Evolutionary conservation across 192 early-diverging fungal species (phyloP), one percentile per base, ranked within the genome.

Genomic region (Linnemannia zychae): DNA sequence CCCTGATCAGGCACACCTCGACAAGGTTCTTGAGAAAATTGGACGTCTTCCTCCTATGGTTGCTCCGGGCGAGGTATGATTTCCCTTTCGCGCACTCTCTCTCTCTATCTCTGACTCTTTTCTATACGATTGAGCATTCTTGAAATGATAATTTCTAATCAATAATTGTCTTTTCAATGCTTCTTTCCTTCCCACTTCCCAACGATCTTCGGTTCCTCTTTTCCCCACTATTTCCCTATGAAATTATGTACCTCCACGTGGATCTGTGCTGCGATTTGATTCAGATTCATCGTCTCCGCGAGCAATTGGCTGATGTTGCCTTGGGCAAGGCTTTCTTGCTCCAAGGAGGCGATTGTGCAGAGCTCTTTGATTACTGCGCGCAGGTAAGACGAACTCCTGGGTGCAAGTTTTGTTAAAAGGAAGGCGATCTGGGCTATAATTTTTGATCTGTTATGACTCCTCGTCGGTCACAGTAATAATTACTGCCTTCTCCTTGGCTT

Each of bases 301-400:
- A 89, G 31, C 96, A 98, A 86, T 92, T 99, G 40, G 90, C 90
- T 22, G 95, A 99, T 87, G 97, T 96, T 31, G 97, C 97, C 44
- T 91, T 95, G 74, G 95, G 96, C 77, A 95, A 97, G 75, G 93
- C 97, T 15, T 99, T 99, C 76, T 89, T 99, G 77, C 90, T 99
- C 37, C 98, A 99, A 89, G 98, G 98, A 75, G 98, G 98, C 71
- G 98, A 99, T 88, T 99, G 98, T 89, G 98, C 98, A 33, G 98
- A 99, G 89, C 92, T 97, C 48, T 99, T 99, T 88, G 97, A 99
- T 80, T 99, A 99, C 88, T 99, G 98, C 88, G 92, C 94, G n/a
- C 91, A 95, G 90, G 94, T 95, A 91, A 74, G 36, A 38, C 31
- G 48, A 24, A 3, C 68, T 17, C 40, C 44, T 4, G 20, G 16